Evolutionary conservation across 192 early-diverging fungal genomes (phyloP), one percentile per base, ranked within the genome.

Genomic region (Coemansia sp.): DNA sequence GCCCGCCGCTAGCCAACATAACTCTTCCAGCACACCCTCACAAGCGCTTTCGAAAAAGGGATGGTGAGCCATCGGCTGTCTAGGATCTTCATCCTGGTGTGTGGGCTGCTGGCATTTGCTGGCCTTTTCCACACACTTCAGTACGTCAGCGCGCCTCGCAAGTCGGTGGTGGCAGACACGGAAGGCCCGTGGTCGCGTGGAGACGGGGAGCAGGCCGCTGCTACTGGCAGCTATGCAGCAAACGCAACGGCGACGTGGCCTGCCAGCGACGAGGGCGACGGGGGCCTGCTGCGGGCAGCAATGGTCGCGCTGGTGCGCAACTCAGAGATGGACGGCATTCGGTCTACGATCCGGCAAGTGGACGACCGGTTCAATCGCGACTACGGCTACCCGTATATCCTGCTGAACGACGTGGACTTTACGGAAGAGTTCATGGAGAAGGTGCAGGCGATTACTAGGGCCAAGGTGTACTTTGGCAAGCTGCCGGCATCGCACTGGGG

Each of bases 221-320:
- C 33, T 13, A 34, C 33, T 34, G 33, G 33, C 6, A 34, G 33
- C 33, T 8, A 34, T 8, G 13, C 42, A 26, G 13, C 13, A 22
- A 45, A 21, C 13, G n/a, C 23, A 2, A 45, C 42, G 6, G 9
- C 14, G 1, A 27, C n/a, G n/a, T n/a, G n/a, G n/a, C n/a, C n/a
- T n/a, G n/a, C n/a, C n/a, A n/a, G n/a, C n/a, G n/a, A 14, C 5
- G 26, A 23, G 14, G 49, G 11, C 17, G 18, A 37, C 22, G 32
- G 30, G 9, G 18, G 21, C 32, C 63, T 35, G 30, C 14, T 59
- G 56, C 42, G 46, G 10, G 63, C 70, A 34, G 71, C 60, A n/a
- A 40, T 90, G 56, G 83, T 91, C 4, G 82, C 89, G 43, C 74
- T 93, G n/a, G 80, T 83, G 21, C 77, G 86, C 34, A 88, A 93